phyloP scores from a whole-genome alignment of 75 land plant genomes.

The Isoetes taiwanensis region DNA sequence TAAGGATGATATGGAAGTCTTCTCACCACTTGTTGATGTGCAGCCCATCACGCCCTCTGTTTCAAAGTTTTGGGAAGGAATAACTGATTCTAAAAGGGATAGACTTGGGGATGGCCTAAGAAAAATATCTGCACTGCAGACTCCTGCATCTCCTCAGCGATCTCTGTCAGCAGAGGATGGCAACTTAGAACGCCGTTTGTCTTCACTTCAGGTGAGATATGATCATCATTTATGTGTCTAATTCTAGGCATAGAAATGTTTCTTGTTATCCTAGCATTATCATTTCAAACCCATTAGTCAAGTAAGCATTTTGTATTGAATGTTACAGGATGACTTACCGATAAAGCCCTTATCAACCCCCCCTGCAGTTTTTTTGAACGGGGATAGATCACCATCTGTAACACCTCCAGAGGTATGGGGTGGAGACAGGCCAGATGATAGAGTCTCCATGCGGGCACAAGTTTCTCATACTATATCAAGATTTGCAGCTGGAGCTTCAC shows the following conservation, averaged over 20 bases:
- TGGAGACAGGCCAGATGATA: slow-evolving; percentile 47
- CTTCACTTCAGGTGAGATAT: slow-evolving; percentile 1
- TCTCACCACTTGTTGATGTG: slow-evolving; percentile 90
- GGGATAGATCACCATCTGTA: slow-evolving; percentile 46
- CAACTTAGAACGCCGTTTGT: slow-evolving; percentile 19
- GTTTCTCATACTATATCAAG: slow-evolving; percentile 41
- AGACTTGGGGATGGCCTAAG: slow-evolving; percentile 25
- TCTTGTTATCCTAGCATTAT: too few species aligned
- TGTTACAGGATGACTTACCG: slow-evolving; percentile 18
- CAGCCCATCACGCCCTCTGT: slow-evolving; percentile 90
- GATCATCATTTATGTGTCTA: slow-evolving; percentile 7
- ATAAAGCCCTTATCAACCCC: slow-evolving; percentile 6
- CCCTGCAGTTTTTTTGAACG: slow-evolving; percentile 28
- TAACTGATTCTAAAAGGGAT: slow-evolving; percentile 46
- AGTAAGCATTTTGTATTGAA: too few species aligned
- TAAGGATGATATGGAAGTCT: slow-evolving; percentile 96
- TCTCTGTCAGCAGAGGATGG: slow-evolving; percentile 42
- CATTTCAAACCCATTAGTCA: too few species aligned
- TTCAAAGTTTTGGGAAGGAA: slow-evolving; percentile 47
- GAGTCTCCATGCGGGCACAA: slow-evolving; percentile 23
- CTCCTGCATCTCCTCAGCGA: slow-evolving; percentile 27
- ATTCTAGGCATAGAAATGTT: too few species aligned
- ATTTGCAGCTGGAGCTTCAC: slow-evolving; percentile 21
- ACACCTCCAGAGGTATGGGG: slow-evolving; percentile 97
- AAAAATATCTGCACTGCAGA: slow-evolving; percentile 30